Conservation (phyloP, 2,329 filamentous ascomycete species). For the Penicillium sp. region DNA sequence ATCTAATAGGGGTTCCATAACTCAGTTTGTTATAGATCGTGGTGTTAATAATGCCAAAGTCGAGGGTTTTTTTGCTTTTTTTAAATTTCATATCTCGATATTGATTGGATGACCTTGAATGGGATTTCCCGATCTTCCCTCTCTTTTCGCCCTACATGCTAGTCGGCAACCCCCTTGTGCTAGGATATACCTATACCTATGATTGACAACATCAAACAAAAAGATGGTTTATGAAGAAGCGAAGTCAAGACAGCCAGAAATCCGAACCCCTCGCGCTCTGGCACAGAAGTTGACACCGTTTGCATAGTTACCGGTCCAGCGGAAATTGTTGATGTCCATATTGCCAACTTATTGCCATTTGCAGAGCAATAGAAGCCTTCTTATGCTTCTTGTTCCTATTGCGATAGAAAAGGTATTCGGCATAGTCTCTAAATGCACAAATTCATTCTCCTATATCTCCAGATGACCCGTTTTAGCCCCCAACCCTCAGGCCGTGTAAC, state of each 20-base stretch:
- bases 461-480: conserved; percentile 23
- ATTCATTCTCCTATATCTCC: conserved; percentile 12
- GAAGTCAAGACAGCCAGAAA: too few species aligned
- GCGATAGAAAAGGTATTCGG: background rate
- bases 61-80: background rate
- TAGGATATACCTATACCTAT: background rate
- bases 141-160: too few species aligned
- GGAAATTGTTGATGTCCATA: too few species aligned
- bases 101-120: background rate
- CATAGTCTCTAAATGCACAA: conserved; percentile 4
- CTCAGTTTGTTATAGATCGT: background rate
- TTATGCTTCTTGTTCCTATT: too few species aligned
- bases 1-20: background rate
- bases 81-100: background rate
- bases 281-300: background rate
- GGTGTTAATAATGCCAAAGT: background rate
- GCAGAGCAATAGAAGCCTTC: background rate
- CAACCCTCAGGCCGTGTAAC: conserved; percentile 12
- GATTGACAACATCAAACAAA: too few species aligned
- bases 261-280: too few species aligned
- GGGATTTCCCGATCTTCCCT: background rate
- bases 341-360: background rate
- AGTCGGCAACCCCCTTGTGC: too few species aligned
- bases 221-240: too few species aligned
- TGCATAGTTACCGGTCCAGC: background rate